A percentile compares a stretch with the other conserved stretches of the same genome.
Conservation (phyloP, 768 basidiomycete species). For the Clitopilus passeckerianus region DNA sequence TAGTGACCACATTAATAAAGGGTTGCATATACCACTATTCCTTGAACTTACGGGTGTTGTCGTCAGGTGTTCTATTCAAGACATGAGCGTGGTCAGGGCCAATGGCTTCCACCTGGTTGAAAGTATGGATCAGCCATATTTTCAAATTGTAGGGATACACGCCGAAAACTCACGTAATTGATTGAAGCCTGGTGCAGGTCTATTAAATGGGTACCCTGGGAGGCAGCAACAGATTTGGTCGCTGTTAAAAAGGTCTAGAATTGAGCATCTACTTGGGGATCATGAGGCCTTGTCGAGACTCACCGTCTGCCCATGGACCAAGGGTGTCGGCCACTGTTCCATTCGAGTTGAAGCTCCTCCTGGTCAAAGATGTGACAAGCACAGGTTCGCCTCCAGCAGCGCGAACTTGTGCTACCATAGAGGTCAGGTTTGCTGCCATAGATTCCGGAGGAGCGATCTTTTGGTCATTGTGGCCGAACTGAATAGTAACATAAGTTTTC, state of each 20-base stretch:
- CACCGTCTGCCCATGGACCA: conserved; percentile 33
- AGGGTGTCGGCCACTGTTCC: conserved; percentile 30
- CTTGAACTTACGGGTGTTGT: conserved; percentile 27
- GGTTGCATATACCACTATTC: not conserved
- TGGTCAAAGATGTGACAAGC: conserved; percentile 33
- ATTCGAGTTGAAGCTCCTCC: conserved; percentile 30
- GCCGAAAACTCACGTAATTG: conserved; percentile 19
- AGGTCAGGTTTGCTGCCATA: conserved; percentile 36
- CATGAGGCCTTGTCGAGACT: not conserved
- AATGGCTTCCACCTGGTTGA: conserved; percentile 28
- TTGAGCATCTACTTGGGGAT: too few relatives aligned
- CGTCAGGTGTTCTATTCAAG: conserved; percentile 31
- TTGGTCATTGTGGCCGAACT: conserved; percentile 38
- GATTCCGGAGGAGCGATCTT: conserved; percentile 37
- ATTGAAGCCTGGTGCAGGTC: conserved; percentile 34
- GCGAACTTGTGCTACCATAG: conserved; percentile 31
- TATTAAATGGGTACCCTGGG: conserved; percentile 30
- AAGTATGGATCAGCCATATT: too few relatives aligned
- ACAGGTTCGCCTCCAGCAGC: conserved; percentile 32
- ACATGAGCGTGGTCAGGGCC: conserved; percentile 33
- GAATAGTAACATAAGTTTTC: conserved; percentile 32
- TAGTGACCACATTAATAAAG: not conserved
- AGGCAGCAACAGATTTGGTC: conserved; percentile 27
- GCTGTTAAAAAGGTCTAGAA: conserved; percentile 13
- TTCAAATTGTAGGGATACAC: too few relatives aligned